Evolutionary conservation across 2,329 filamentous ascomycete genomes (phyloP).

Genomic region (Apiospora sp.): DNA sequence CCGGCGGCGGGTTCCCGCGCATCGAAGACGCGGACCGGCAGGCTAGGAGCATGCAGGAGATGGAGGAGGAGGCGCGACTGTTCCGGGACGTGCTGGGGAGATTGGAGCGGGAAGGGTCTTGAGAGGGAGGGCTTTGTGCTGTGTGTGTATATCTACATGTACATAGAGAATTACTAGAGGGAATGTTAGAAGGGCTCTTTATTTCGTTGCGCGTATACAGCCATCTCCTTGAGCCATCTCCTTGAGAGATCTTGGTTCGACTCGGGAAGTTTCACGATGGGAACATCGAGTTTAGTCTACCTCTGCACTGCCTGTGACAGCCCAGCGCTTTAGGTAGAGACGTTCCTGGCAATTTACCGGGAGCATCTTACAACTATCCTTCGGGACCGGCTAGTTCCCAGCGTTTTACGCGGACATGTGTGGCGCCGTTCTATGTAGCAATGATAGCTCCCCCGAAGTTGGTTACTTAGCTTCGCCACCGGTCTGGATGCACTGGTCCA

Average conservation of each 20-base stretch:
- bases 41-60: conserved; percentile 75
- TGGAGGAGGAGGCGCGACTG: conserved; percentile 78
- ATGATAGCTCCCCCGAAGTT: background rate
- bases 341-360: background rate
- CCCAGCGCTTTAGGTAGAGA: background rate
- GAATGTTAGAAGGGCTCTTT: background rate
- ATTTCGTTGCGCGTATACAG: background rate
- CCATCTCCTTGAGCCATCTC: background rate
- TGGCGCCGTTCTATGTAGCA: background rate
- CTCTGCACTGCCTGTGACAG: background rate
- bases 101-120: background rate
- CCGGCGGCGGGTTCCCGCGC: conserved; percentile 67
- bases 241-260: background rate
- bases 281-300: background rate
- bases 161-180: background rate
- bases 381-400: background rate
- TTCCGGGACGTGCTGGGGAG: conserved; percentile 60
- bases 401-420: background rate
- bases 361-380: background rate
- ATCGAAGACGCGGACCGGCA: conserved; percentile 76
- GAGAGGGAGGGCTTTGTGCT: background rate
- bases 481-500: background rate
- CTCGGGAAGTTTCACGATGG: background rate
- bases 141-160: background rate
- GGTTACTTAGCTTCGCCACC: background rate